Evolutionary conservation across 345 rosid genomes (phyloP).

Genomic region (Acer yangbiense): DNA sequence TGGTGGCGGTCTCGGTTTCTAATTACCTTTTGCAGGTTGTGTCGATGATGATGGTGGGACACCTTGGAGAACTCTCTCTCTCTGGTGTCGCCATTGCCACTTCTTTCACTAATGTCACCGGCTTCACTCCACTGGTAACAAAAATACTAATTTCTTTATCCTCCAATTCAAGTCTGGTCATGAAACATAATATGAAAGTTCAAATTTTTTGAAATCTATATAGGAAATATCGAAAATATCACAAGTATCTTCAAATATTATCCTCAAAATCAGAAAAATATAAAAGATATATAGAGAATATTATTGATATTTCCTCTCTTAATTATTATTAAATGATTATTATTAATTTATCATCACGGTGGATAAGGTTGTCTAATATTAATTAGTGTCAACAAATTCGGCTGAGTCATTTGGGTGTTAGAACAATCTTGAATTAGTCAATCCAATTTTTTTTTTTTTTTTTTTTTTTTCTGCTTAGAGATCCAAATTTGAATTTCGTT

Average conservation of each 20-base stretch:
- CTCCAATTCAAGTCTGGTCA: not conserved
- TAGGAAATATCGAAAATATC: too few species aligned
- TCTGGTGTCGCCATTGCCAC: conserved; percentile 30
- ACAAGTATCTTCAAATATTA: too few species aligned
- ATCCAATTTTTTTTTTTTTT: not conserved
- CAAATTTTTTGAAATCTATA: too few species aligned
- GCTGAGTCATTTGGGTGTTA: not conserved
- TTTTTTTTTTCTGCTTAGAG: too few species aligned
- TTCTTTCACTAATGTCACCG: conserved; percentile 32
- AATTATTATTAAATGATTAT: too few species aligned
- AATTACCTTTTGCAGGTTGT: conserved; percentile 22
- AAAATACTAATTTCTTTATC: not conserved
- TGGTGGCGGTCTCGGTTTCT: conserved; percentile 30
- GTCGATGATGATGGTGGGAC: conserved; percentile 37
- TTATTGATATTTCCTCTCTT: too few species aligned
- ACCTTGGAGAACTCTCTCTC: conserved; percentile 31
- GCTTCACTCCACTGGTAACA: conserved; percentile 26
- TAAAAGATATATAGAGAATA: too few species aligned
- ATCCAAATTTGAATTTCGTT: too few species aligned
- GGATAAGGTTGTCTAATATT: too few species aligned
- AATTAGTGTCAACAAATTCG: not conserved
- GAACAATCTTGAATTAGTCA: not conserved
- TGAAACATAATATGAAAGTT: not conserved
- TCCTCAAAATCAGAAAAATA: too few species aligned
- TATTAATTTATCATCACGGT: too few species aligned